Percentiles rank a stretch among this genome's conserved stretches.
These are phyloP conservation scores for Collybiopsis confluens DNA, from an alignment of 768 basidiomycete species.

Conservation along the genomic window DNA sequence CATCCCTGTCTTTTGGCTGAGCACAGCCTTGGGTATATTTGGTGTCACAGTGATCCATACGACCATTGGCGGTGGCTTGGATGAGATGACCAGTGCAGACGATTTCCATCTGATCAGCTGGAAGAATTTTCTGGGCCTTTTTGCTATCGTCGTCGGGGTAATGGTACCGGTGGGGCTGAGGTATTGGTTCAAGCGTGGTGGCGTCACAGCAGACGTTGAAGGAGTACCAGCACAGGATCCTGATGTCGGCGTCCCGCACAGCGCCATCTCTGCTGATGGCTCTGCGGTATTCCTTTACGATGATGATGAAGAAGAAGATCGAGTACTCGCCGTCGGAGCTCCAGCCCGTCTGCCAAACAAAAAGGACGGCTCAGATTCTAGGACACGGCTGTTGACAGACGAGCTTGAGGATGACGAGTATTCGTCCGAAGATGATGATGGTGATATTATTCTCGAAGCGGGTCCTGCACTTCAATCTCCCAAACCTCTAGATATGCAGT, in stretches of 20 bases:
- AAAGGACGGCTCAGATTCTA: slow-evolving; percentile 21
- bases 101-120: slow-evolving; percentile 94
- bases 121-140: slow-evolving; percentile 82
- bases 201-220: slow-evolving; percentile 18
- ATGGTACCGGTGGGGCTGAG: slow-evolving; percentile 88
- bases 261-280: background rate
- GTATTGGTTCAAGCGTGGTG: slow-evolving; percentile 64
- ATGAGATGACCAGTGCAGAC: slow-evolving; percentile 90
- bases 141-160: slow-evolving; percentile 86
- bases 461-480: slow-evolving; percentile 37
- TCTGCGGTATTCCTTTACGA: slow-evolving; percentile 15
- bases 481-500: background rate
- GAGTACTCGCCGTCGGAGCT: slow-evolving; percentile 56
- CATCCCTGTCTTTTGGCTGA: slow-evolving; percentile 81
- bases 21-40: slow-evolving; percentile 86
- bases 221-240: slow-evolving; percentile 11
- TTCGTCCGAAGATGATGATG: slow-evolving; percentile 49
- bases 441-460: slow-evolving; percentile 71
- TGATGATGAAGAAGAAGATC: slow-evolving; percentile 35
- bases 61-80: slow-evolving; percentile 88
- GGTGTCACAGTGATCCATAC: slow-evolving; percentile 94
- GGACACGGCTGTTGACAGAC: slow-evolving; percentile 20
- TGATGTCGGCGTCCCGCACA: background rate
- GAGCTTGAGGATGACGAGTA: slow-evolving; percentile 36
- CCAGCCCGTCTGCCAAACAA: slow-evolving; percentile 34